Percentiles rank a stretch among this genome's conserved stretches.
These are phyloP conservation scores for Gossypium laxum DNA, from an alignment of 441 rosid species.

Conservation along the genomic window DNA sequence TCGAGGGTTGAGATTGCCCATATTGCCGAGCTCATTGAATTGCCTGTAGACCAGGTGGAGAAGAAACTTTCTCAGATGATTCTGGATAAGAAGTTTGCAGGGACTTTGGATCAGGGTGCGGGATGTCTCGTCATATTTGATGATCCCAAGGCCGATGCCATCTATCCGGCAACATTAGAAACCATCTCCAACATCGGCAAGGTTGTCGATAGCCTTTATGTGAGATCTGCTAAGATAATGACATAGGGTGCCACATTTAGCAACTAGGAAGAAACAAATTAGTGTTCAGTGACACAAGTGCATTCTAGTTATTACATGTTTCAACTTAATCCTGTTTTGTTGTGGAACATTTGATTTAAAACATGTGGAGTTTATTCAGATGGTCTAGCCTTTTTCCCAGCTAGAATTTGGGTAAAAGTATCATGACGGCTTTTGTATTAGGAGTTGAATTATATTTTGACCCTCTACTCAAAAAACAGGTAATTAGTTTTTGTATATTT, in stretches of 20 bases:
- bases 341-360: not conserved
- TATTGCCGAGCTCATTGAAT: conserved; percentile 64
- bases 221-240: conserved; percentile 89
- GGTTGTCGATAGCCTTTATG: conserved; percentile 88
- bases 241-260: conserved; percentile 22
- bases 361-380: not conserved
- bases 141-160: conserved; percentile 77
- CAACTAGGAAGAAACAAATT: not conserved
- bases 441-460: no score
- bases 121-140: conserved; percentile 84
- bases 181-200: conserved; percentile 76
- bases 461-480: no score
- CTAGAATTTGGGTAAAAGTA: not conserved
- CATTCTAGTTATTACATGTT: not conserved
- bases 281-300: not conserved
- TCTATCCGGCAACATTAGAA: conserved; percentile 73
- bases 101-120: conserved; percentile 89
- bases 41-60: conserved; percentile 75
- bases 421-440: no score
- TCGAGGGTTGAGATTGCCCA: conserved; percentile 76
- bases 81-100: conserved; percentile 71
- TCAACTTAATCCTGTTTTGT: not conserved
- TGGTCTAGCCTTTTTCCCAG: not conserved
- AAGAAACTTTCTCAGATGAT: conserved; percentile 12
- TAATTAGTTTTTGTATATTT: no score